A percentile compares a stretch with the other conserved stretches of the same genome.
Conservation (phyloP, 2,329 filamentous ascomycete genomes). For the Cladosporium phlei region DNA sequence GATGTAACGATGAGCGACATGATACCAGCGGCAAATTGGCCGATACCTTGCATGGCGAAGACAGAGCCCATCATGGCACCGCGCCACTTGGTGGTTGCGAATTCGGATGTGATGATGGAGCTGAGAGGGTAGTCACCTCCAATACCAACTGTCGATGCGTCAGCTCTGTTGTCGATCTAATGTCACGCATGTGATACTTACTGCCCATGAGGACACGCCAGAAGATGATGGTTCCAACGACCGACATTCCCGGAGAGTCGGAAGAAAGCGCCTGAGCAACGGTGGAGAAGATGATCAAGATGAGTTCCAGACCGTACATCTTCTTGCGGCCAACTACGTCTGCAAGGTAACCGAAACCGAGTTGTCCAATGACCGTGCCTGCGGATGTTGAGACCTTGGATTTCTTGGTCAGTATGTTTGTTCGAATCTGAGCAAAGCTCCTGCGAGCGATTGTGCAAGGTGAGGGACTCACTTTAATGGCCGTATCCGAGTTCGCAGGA, state of each 20-base stretch:
- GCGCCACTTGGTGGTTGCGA: conserved; percentile 78
- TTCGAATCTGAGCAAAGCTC: no score
- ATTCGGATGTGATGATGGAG: conserved; percentile 81
- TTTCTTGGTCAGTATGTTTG: no score
- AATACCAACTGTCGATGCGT: background rate
- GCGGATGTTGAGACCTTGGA: conserved; percentile 77
- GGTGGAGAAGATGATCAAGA: conserved; percentile 75
- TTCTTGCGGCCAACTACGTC: conserved; percentile 73
- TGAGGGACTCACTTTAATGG: no score
- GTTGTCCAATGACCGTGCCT: conserved; percentile 77
- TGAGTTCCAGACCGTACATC: conserved; percentile 80
- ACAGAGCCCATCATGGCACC: conserved; percentile 84
- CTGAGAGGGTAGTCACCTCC: conserved; percentile 68
- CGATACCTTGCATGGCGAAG: conserved; percentile 82
- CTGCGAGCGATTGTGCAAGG: no score
- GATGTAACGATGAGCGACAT: conserved; percentile 61
- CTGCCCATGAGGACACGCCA: conserved; percentile 74
- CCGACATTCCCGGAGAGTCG: conserved; percentile 57
- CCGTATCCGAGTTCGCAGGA: conserved; percentile 65
- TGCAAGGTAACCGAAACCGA: conserved; percentile 73
- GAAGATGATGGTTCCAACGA: conserved; percentile 67
- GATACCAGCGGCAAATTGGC: conserved; percentile 70
- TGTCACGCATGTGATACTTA: background rate
- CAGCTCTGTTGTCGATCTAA: conserved; percentile 2
- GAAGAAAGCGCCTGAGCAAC: conserved; percentile 66